Percentiles rank a stretch among this genome's conserved stretches.
Conservation (phyloP, 495 filamentous ascomycete species). For the Tuber magnatum region DNA sequence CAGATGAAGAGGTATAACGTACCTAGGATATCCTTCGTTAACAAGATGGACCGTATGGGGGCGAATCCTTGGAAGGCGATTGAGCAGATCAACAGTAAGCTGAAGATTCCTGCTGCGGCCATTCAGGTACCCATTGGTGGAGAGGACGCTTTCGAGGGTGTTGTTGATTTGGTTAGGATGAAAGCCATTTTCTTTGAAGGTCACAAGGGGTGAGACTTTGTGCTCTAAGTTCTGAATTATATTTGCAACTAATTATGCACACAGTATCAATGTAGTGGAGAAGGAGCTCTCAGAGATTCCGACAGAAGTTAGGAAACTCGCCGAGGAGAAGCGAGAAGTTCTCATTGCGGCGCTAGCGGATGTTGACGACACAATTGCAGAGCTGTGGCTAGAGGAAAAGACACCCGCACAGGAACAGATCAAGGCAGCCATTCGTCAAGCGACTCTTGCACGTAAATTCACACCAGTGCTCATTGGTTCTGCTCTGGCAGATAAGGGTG, state of each 20-base stretch:
- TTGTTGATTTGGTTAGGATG: slow-evolving; percentile 90
- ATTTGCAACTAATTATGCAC: slow-evolving; percentile 6
- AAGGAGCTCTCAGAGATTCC: slow-evolving; percentile 65
- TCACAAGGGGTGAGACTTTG: slow-evolving; percentile 54
- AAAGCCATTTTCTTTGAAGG: slow-evolving; percentile 89
- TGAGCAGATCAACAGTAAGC: slow-evolving; percentile 92
- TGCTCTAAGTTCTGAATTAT: slow-evolving; percentile 4
- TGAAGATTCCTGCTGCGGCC: slow-evolving; percentile 85
- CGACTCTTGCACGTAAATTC: slow-evolving; percentile 84
- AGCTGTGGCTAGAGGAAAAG: slow-evolving; percentile 83
- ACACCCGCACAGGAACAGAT: slow-evolving; percentile 72
- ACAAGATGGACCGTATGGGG: slow-evolving; percentile 99
- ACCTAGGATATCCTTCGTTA: slow-evolving; percentile 89
- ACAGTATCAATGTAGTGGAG: slow-evolving; percentile 53
- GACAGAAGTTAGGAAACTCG: slow-evolving; percentile 62
- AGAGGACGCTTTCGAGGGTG: slow-evolving; percentile 88
- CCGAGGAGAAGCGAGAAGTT: slow-evolving; percentile 68
- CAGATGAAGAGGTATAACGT: slow-evolving; percentile 99
- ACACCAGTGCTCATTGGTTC: slow-evolving; percentile 95
- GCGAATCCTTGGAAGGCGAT: slow-evolving; percentile 97
- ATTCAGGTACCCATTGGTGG: slow-evolving; percentile 91
- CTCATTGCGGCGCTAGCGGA: slow-evolving; percentile 95
- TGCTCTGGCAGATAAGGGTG: slow-evolving; percentile 85
- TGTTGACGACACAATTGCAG: slow-evolving; percentile 96
- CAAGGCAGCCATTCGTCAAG: slow-evolving; percentile 78